Evolutionary conservation across 805 yeast species (phyloP).

Genomic region (Vanderwaltozyma tropicalis): DNA sequence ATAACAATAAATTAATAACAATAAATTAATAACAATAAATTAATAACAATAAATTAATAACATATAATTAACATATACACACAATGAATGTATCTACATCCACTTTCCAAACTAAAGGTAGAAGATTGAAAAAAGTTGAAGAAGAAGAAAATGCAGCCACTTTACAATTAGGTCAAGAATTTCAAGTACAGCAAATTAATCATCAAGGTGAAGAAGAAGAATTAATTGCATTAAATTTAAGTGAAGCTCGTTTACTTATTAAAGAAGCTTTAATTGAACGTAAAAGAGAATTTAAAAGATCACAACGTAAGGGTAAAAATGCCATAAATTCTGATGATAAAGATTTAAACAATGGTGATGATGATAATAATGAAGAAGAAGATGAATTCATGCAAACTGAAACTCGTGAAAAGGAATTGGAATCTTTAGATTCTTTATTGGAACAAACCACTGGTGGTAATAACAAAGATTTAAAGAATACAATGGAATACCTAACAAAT

Average conservation of each 20-base stretch:
- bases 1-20: too few species aligned
- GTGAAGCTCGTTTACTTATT: slow-evolving; percentile 83
- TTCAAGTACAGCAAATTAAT: slow-evolving; percentile 66
- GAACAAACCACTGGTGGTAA: slow-evolving; percentile 49
- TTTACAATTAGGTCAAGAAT: slow-evolving; percentile 86
- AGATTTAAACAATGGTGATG: slow-evolving; percentile 10
- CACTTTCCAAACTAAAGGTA: slow-evolving; percentile 74
- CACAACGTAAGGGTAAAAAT: slow-evolving; percentile 7
- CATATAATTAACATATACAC: too few species aligned
- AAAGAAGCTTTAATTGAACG: slow-evolving; percentile 82
- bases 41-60: too few species aligned
- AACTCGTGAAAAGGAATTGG: slow-evolving; percentile 35
- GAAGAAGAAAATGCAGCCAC: slow-evolving; percentile 90
- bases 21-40: too few species aligned
- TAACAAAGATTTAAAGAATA: slow-evolving; percentile 81
- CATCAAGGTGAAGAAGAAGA: slow-evolving; percentile 72
- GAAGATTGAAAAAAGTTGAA: slow-evolving; percentile 54
- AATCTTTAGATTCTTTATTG: slow-evolving; percentile 23
- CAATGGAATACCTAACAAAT: slow-evolving; percentile 73
- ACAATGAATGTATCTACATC: slow-evolving; percentile 82
- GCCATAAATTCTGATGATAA: slow-evolving; percentile 1
- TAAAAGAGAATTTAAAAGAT: slow-evolving; percentile 41
- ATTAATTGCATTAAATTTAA: slow-evolving; percentile 73
- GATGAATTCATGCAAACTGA: slow-evolving; percentile 36
- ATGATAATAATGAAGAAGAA: slow-evolving; percentile 20